Evolutionary conservation across 371 early-diverging fungal species (phyloP).

Genomic region (Blakeslea trispora): DNA sequence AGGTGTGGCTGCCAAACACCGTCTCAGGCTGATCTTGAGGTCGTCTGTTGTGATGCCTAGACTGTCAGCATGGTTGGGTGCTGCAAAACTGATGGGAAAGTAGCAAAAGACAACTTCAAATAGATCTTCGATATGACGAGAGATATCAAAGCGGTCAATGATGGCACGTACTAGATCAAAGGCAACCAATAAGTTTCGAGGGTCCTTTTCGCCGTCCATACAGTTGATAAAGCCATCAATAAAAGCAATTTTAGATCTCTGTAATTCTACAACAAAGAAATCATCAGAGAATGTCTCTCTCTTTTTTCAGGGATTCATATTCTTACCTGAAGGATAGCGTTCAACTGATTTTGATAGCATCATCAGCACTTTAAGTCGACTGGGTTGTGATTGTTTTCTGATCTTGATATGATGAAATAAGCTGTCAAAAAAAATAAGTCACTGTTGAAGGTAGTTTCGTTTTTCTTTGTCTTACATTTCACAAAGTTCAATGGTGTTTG

Average conservation of each 20-base stretch:
- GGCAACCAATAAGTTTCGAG: slow-evolving; percentile 86
- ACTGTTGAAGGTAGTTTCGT: not conserved
- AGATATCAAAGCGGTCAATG: slow-evolving; percentile 73
- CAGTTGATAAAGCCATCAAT: slow-evolving; percentile 84
- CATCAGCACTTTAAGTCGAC: slow-evolving; percentile 24
- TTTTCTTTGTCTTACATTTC: slow-evolving; percentile 12
- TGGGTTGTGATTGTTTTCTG: slow-evolving; percentile 26
- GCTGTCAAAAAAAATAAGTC: no score
- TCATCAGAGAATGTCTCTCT: no score
- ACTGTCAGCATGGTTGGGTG: slow-evolving; percentile 83
- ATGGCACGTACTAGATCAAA: slow-evolving; percentile 77
- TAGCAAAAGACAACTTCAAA: slow-evolving; percentile 95
- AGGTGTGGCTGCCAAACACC: slow-evolving; percentile 71
- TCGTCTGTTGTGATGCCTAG: slow-evolving; percentile 84
- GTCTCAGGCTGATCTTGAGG: slow-evolving; percentile 72
- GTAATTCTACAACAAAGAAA: slow-evolving; percentile 29
- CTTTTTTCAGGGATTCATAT: no score
- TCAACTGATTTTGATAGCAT: slow-evolving; percentile 23
- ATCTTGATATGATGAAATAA: slow-evolving; percentile 20
- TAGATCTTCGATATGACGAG: slow-evolving; percentile 77
- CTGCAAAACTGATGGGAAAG: slow-evolving; percentile 94
- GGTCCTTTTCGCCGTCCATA: slow-evolving; percentile 98
- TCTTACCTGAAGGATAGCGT: slow-evolving; percentile 25
- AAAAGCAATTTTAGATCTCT: slow-evolving; percentile 54
- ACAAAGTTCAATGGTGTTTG: slow-evolving; percentile 15